Percentiles rank a stretch among this genome's conserved stretches.
Evolutionary conservation across 805 yeast genomes (phyloP).

Genomic region (Maudiozyma pseudohumilis): DNA sequence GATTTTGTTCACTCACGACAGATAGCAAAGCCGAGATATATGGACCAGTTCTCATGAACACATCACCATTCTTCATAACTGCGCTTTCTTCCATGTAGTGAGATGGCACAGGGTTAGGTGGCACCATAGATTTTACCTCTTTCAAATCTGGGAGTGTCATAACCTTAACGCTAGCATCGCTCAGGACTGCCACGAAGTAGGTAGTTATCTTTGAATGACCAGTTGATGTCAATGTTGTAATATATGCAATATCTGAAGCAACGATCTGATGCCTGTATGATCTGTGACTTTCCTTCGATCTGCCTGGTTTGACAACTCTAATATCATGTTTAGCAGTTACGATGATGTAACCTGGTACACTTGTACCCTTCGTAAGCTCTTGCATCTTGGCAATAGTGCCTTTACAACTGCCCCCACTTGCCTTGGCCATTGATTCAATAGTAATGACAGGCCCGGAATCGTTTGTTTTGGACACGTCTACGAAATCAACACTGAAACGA

Average conservation of each 20-base stretch:
- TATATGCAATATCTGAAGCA: constrained; percentile 42
- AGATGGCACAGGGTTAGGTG: constrained; percentile 36
- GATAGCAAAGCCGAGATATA: constrained; percentile 46
- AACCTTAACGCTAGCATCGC: constrained; percentile 39
- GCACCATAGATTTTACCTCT: constrained; percentile 42
- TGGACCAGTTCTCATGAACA: constrained; percentile 44
- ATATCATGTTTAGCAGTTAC: constrained; percentile 50
- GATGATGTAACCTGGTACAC: constrained; percentile 53
- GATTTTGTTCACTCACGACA: constrained; percentile 36
- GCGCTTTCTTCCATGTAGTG: constrained; percentile 36
- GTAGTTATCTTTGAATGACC: constrained; percentile 34
- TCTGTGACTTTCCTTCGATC: constrained; percentile 54
- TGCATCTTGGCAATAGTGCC: constrained; percentile 53
- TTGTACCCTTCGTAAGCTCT: constrained; percentile 49
- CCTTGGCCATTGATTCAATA: constrained; percentile 49
- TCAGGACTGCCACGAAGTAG: constrained; percentile 36
- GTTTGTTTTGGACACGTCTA: constrained; percentile 39
- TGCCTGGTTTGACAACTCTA: constrained; percentile 51
- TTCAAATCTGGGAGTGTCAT: constrained; percentile 51
- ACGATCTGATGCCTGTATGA: constrained; percentile 40
- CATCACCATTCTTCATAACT: constrained; percentile 44
- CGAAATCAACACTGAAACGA: constrained; percentile 45
- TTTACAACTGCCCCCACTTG: constrained; percentile 51
- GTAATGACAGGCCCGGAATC: constrained; percentile 40
- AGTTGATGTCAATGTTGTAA: constrained; percentile 17